A percentile compares a stretch with the other conserved stretches of the same genome.
phyloP scores from a whole-genome alignment of 2,329 filamentous ascomycete species.

The Colletotrichum lupini region DNA sequence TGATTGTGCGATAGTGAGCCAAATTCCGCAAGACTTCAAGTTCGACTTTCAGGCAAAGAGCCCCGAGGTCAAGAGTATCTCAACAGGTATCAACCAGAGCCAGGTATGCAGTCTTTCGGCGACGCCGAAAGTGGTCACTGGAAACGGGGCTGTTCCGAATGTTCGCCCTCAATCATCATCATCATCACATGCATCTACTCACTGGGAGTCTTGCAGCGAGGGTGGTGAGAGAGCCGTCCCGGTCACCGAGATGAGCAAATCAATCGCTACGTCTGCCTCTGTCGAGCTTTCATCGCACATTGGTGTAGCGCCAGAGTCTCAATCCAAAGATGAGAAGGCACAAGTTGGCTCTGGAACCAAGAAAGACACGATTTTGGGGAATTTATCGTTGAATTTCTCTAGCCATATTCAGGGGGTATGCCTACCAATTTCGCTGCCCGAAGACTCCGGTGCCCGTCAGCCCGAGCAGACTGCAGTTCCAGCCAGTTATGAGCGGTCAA shows the following conservation, averaged over 20 bases:
- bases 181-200: neutral
- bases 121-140: neutral
- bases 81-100: neutral
- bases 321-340: neutral
- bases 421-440: no score
- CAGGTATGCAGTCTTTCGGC: neutral
- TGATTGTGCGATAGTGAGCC: no score
- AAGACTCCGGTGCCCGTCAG: neutral
- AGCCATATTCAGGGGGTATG: neutral
- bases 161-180: neutral
- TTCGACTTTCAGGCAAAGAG: neutral
- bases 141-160: neutral
- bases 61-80: neutral
- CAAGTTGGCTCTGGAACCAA: neutral
- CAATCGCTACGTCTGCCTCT: neutral
- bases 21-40: no score
- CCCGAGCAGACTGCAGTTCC: neutral
- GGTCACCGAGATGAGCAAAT: neutral
- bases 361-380: neutral
- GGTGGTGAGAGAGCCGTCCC: neutral
- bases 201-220: slow-evolving; percentile 14
- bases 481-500: neutral
- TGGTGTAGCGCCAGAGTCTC: neutral
- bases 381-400: neutral
- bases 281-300: neutral